Percentiles rank a stretch among this genome's conserved stretches.
phyloP scores from a whole-genome alignment of 176 grass and related monocot species.

The Oryza rufipogon region DNA sequence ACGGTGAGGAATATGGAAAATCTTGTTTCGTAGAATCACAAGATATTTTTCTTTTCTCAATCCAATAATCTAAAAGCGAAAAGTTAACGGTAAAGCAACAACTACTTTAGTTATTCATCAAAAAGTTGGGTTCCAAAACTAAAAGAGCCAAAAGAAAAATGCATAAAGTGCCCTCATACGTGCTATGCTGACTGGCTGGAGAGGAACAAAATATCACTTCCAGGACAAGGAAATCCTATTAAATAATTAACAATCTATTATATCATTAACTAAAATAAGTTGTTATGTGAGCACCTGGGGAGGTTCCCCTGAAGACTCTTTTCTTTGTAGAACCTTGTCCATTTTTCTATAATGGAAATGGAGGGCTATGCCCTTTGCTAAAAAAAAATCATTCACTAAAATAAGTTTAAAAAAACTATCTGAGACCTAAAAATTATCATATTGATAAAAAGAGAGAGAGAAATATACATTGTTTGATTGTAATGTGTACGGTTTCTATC shows the following conservation, averaged over 20 bases:
- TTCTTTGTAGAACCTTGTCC: too few relatives aligned
- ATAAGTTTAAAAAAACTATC: too few relatives aligned
- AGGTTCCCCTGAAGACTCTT: too few relatives aligned
- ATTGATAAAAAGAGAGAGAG: not conserved
- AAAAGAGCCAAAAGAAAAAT: not conserved
- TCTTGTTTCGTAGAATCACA: constrained; percentile 24
- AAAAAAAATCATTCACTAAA: too few relatives aligned
- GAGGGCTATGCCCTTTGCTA: too few relatives aligned
- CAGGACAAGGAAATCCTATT: constrained; percentile 7
- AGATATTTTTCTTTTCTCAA: constrained; percentile 8
- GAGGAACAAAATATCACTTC: constrained; percentile 25
- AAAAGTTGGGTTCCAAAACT: constrained; percentile 19
- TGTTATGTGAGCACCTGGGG: too few relatives aligned
- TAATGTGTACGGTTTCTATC: not conserved
- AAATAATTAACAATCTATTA: constrained; percentile 7
- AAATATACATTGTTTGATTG: not conserved
- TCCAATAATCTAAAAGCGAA: constrained; percentile 16
- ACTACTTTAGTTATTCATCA: constrained; percentile 44
- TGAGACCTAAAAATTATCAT: too few relatives aligned
- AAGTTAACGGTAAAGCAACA: not conserved
- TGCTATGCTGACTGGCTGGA: constrained; percentile 37
- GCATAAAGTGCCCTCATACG: constrained; percentile 22
- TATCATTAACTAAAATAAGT: too few relatives aligned
- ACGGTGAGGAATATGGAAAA: constrained; percentile 3
- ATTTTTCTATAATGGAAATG: too few relatives aligned